These are phyloP conservation scores for Pterulicium gracile DNA, from an alignment of 1,284 basidiomycete species.

Conservation along the genomic window DNA sequence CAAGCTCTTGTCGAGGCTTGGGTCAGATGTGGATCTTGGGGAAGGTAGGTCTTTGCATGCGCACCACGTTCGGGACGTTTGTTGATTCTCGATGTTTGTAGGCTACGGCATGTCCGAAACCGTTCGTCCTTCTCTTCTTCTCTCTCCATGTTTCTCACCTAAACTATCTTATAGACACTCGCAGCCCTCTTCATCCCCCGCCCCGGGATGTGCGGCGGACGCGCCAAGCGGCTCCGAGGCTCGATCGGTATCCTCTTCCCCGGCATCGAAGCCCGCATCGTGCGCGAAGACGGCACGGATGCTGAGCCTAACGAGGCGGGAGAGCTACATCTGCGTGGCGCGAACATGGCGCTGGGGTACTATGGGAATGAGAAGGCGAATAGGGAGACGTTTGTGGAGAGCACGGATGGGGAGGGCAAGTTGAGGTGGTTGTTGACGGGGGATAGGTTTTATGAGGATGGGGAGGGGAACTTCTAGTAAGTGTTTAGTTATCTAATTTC, in stretches of 20 bases:
- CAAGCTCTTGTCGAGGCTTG: constrained; percentile 20
- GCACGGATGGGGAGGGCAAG: no score
- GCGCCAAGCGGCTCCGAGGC: constrained; percentile 27
- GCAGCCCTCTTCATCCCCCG: constrained; percentile 33
- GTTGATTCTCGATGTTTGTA: constrained; percentile 13
- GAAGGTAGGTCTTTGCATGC: constrained; percentile 33
- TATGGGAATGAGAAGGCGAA: constrained; percentile 60
- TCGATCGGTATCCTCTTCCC: constrained; percentile 51
- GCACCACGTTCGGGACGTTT: not conserved
- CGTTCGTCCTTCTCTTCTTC: constrained; percentile 26
- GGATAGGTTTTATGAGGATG: constrained; percentile 51
- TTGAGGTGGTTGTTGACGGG: constrained; percentile 72
- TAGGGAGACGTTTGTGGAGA: constrained; percentile 43
- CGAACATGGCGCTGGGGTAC: constrained; percentile 52
- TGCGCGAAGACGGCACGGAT: constrained; percentile 49
- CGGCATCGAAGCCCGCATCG: constrained; percentile 48
- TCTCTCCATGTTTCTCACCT: constrained; percentile 3
- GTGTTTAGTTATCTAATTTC: constrained; percentile 15
- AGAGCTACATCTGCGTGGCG: constrained; percentile 48
- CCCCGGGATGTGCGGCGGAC: constrained; percentile 35
- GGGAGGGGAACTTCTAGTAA: constrained; percentile 52
- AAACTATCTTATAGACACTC: constrained; percentile 36
- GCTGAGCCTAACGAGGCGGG: constrained; percentile 48
- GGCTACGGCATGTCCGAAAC: constrained; percentile 72
- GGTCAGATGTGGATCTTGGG: constrained; percentile 22